Percentiles rank a stretch among this genome's conserved stretches.
Conservation (phyloP, 371 early-diverging fungal species). For the Coemansia sp. region DNA sequence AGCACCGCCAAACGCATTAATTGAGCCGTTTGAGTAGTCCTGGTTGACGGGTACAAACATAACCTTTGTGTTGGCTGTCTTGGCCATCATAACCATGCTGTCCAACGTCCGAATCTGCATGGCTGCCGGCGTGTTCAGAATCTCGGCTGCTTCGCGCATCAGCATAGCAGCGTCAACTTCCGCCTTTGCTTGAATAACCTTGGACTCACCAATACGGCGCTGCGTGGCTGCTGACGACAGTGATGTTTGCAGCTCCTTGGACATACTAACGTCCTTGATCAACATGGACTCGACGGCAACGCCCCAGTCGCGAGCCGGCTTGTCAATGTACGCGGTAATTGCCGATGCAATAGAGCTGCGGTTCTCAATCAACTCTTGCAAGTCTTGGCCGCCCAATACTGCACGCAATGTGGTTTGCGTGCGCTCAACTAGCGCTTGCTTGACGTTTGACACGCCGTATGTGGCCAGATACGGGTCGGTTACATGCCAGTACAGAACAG, state of each 20-base stretch:
- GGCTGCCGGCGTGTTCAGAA: constrained; percentile 69
- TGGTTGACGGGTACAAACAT: constrained; percentile 54
- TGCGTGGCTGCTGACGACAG: constrained; percentile 91
- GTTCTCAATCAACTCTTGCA: constrained; percentile 84
- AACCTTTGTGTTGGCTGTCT: constrained; percentile 53
- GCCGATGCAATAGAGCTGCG: constrained; percentile 81
- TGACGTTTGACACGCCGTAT: constrained; percentile 75
- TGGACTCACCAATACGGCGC: constrained; percentile 82
- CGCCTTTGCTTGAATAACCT: constrained; percentile 87
- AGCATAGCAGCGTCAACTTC: constrained; percentile 90
- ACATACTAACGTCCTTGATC: constrained; percentile 84
- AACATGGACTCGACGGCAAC: constrained; percentile 76
- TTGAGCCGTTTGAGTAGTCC: constrained; percentile 43
- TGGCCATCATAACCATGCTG: constrained; percentile 73
- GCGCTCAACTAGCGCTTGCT: constrained; percentile 72
- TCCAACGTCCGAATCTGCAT: constrained; percentile 91
- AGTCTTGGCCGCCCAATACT: constrained; percentile 62
- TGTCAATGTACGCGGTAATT: constrained; percentile 74
- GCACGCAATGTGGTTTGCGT: constrained; percentile 76
- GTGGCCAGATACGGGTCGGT: constrained; percentile 79
- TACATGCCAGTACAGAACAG: constrained; percentile 83
- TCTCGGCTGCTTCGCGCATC: constrained; percentile 88
- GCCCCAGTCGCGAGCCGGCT: constrained; percentile 76
- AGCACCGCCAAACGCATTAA: constrained; percentile 49
- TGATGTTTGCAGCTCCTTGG: constrained; percentile 76